Base-by-base conservation (phyloP, 73 alveolate genomes). In the Uronychia setigera region DNA sequence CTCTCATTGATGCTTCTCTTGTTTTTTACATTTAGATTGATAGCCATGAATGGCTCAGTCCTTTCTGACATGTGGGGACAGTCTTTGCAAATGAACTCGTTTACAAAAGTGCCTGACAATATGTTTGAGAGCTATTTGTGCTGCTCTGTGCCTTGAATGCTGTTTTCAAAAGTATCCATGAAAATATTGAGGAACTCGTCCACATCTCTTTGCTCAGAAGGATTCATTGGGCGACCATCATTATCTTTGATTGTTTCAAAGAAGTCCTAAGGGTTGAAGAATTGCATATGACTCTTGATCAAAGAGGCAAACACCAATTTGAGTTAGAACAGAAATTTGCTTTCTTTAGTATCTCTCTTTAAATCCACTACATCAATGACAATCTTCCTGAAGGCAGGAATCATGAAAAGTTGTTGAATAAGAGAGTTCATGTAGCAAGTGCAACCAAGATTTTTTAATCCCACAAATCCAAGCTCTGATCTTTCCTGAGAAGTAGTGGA, bases 361-460 rank as follows among this genome's bases (percentile, higher is more conserved):
- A 30, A 27, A 26, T 87, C 89, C 25, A 26, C 88, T 14, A 88
- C 89, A 33, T 59, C 84, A 31, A 93, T 59, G 28, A 93, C 91
- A 9, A 95, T 81, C 77, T 87, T 93, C 86, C 96, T 88, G 78
- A 94, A 88, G 81, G 88, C 31, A 25, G 97, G 97, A 31, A 96
- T 96, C 98, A 96, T 96, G 76, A 94, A 97, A 33, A 97, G 93
- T 83, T 97, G 97, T 87, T 97, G 95, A 81, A 97, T 31, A 0
- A 97, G 89, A 27, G 99, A 95, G 85, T 97, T 97, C 97, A 97
- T 97, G 81, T 97, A 97, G 79, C 99, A 97, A 59, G 99, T 97
- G 77, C 97, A 87, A 31, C 98, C 97, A 1, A 94, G 87, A 85
- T 98, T 98, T 57, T 88, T 94, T 29, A 98, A 81, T 19, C 99